phyloP scores from a whole-genome alignment of 345 rosid genomes.

The Arabidopsis thaliana region TAIR10.1 NC_003074.8:18673001-18673500 shows the following conservation, averaged over 20 bases:
- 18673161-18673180: slow-evolving; percentile 58
- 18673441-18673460: slow-evolving; percentile 56
- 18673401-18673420: slow-evolving; percentile 53
- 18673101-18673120: slow-evolving; percentile 51
- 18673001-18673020: slow-evolving; percentile 33
- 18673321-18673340: slow-evolving; percentile 81
- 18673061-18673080: slow-evolving; percentile 32
- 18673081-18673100: slow-evolving; percentile 58
- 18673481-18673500: slow-evolving; percentile 46
- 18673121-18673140: slow-evolving; percentile 49
- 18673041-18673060: background rate
- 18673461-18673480: slow-evolving; percentile 66
- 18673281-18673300: slow-evolving; percentile 92
- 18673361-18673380: slow-evolving; percentile 87
- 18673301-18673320: slow-evolving; percentile 89
- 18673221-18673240: slow-evolving; percentile 73
- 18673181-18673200: slow-evolving; percentile 96
- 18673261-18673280: slow-evolving; percentile 82
- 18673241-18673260: slow-evolving; percentile 45
- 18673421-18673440: slow-evolving; percentile 50
- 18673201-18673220: slow-evolving; percentile 77
- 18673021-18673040: background rate
- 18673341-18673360: slow-evolving; percentile 62
- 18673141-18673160: slow-evolving; percentile 31
- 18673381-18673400: slow-evolving; percentile 80